Conservation (phyloP, 306 rosid genomes). For the Trifolium subterraneum region DNA sequence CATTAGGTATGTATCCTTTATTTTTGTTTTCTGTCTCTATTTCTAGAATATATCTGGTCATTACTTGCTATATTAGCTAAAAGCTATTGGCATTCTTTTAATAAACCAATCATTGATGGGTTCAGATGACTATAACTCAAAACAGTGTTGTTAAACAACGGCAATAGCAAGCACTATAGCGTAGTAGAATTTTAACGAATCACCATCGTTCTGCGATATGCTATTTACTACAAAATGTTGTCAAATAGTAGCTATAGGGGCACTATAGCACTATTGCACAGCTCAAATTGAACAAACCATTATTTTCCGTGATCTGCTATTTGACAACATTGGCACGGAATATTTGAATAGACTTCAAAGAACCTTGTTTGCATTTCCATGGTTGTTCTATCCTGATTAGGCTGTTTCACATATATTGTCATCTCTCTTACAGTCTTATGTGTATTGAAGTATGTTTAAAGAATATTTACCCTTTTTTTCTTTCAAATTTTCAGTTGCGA, state of each 20-base stretch:
- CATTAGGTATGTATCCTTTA: constrained; percentile 46
- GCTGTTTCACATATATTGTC: constrained; percentile 17
- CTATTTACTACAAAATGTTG: background rate
- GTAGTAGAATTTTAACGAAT: background rate
- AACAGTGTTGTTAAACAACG: background rate
- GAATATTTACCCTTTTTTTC: constrained; percentile 5
- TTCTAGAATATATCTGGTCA: constrained; percentile 18
- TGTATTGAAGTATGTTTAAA: constrained; percentile 24
- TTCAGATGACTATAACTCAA: background rate
- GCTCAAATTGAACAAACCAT: background rate
- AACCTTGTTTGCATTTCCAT: constrained; percentile 19
- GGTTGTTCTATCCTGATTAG: constrained; percentile 7
- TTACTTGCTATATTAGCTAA: constrained; percentile 7
- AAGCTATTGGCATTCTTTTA: constrained; percentile 1
- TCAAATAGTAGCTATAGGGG: background rate
- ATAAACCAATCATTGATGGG: constrained; percentile 1
- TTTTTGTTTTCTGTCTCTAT: background rate
- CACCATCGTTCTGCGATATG: background rate
- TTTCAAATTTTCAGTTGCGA: constrained; percentile 52
- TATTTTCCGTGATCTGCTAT: background rate
- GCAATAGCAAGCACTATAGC: background rate
- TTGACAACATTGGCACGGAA: background rate
- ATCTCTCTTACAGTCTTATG: background rate
- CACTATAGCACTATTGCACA: background rate
- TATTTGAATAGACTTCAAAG: background rate